Evolutionary conservation across 108 stramenopile species (phyloP).

Genomic region (Cyclotella atomus): DNA sequence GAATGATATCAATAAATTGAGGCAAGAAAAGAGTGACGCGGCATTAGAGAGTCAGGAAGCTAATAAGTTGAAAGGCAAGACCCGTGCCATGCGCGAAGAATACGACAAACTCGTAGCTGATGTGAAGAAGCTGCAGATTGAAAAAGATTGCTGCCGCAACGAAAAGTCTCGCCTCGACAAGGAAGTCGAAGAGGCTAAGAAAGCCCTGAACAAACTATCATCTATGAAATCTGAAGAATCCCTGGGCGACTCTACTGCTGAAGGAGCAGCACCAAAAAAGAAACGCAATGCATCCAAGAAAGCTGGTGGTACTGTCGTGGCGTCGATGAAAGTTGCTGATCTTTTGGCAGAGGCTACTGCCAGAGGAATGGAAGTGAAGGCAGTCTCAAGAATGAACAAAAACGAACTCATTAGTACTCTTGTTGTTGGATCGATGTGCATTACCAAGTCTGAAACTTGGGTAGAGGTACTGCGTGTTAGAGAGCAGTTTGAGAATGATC

Average conservation of each 20-base stretch:
- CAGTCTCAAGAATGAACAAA: conserved; percentile 2
- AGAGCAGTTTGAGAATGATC: neutral
- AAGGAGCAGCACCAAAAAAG: neutral
- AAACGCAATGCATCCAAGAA: conserved; percentile 10
- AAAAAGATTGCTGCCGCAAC: neutral
- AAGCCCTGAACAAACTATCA: neutral
- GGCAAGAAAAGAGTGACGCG: neutral
- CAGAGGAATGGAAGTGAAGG: conserved; percentile 22
- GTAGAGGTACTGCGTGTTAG: conserved; percentile 16
- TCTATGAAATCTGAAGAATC: neutral
- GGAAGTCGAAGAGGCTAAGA: neutral
- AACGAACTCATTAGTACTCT: conserved; percentile 2
- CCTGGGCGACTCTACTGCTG: too few species aligned
- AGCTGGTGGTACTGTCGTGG: conserved; percentile 2
- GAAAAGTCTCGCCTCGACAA: neutral
- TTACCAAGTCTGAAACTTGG: conserved; percentile 18
- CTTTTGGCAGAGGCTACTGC: conserved; percentile 15
- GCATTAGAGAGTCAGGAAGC: neutral
- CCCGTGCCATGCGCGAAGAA: conserved; percentile 10
- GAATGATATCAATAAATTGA: neutral
- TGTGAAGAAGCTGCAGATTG: neutral
- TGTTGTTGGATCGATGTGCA: conserved; percentile 21
- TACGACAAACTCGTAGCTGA: neutral
- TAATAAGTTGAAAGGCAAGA: conserved; percentile 4
- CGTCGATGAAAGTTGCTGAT: conserved; percentile 13